These are phyloP conservation scores for Suillus fuscotomentosus DNA, from an alignment of 768 basidiomycete species.

Conservation along the genomic window DNA sequence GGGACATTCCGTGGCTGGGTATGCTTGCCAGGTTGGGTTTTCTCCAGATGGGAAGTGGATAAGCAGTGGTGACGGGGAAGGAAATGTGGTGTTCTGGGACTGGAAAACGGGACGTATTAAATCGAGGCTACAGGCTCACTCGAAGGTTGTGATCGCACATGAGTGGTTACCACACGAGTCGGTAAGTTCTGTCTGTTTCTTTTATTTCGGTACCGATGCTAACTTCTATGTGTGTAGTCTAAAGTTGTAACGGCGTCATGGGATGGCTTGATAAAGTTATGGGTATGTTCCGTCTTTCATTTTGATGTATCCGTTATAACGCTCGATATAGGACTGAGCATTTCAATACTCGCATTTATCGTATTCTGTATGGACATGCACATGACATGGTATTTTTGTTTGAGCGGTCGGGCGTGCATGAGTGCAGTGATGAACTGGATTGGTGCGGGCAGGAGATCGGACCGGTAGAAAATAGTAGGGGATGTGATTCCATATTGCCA, in stretches of 20 bases:
- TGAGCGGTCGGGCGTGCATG: neutral
- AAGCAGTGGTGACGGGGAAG: slow-evolving; percentile 92
- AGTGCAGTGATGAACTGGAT: neutral
- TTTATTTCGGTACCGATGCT: slow-evolving; percentile 4
- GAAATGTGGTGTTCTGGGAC: slow-evolving; percentile 98
- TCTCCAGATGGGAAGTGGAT: slow-evolving; percentile 99
- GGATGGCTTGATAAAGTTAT: slow-evolving; percentile 98
- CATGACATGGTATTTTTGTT: neutral
- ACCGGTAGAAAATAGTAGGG: neutral
- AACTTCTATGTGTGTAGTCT: slow-evolving; percentile 51
- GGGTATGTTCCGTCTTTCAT: slow-evolving; percentile 54
- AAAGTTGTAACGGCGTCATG: slow-evolving; percentile 97
- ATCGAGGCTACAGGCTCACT: slow-evolving; percentile 84
- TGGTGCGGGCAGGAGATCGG: neutral
- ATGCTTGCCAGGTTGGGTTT: slow-evolving; percentile 96
- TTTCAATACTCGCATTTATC: neutral
- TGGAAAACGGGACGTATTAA: slow-evolving; percentile 99
- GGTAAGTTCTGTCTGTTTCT: slow-evolving; percentile 47
- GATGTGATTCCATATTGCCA: neutral
- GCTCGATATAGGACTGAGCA: slow-evolving; percentile 29
- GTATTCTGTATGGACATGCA: neutral
- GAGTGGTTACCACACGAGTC: slow-evolving; percentile 98
- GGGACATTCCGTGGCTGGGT: slow-evolving; percentile 95
- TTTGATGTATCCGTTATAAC: slow-evolving; percentile 5
- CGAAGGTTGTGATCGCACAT: slow-evolving; percentile 96